These are phyloP conservation scores for Fusarium abutilonis DNA, from an alignment of 2,329 filamentous ascomycete species.

Conservation along the genomic window DNA sequence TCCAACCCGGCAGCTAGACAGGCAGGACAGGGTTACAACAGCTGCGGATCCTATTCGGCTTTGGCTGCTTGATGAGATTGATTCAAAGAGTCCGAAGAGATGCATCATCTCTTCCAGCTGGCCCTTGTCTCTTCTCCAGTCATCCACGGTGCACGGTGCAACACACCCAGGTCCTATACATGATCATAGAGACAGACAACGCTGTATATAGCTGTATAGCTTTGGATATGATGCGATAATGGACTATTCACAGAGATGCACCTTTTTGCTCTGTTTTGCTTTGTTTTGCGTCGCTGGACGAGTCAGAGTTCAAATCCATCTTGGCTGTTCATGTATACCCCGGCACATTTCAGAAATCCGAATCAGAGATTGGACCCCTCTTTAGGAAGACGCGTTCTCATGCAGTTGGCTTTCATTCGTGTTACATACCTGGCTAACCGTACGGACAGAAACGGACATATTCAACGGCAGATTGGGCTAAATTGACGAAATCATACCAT, in stretches of 20 bases:
- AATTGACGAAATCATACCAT: slow-evolving; percentile 44
- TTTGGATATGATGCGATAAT: slow-evolving; percentile 18
- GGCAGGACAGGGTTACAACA: slow-evolving; percentile 39
- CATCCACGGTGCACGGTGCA: slow-evolving; percentile 40
- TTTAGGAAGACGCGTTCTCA: slow-evolving; percentile 29
- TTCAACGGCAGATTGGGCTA: slow-evolving; percentile 34
- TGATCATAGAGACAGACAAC: slow-evolving; percentile 37
- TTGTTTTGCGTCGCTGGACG: slow-evolving; percentile 9
- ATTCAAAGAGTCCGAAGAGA: slow-evolving; percentile 33
- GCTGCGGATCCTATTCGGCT: slow-evolving; percentile 37
- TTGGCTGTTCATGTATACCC: slow-evolving; percentile 29
- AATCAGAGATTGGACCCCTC: slow-evolving; percentile 42
- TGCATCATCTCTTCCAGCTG: slow-evolving; percentile 41
- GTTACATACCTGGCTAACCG: slow-evolving; percentile 31
- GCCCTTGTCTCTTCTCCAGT: slow-evolving; percentile 35
- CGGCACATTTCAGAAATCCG: slow-evolving; percentile 28
- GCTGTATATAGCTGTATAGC: slow-evolving; percentile 5
- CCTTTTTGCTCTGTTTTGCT: slow-evolving; percentile 22
- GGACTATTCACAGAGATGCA: slow-evolving; percentile 21
- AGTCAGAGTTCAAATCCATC: slow-evolving; percentile 32
- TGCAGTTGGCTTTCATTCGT: slow-evolving; percentile 41
- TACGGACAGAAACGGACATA: slow-evolving; percentile 29
- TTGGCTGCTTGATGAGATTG: slow-evolving; percentile 37
- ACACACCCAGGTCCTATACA: slow-evolving; percentile 34
- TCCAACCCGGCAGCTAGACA: slow-evolving; percentile 39